A percentile compares a stretch with the other conserved stretches of the same genome.
Evolutionary conservation across 495 filamentous ascomycete species (phyloP).

Genomic region (Thermothielavioides terrestris): DNA sequence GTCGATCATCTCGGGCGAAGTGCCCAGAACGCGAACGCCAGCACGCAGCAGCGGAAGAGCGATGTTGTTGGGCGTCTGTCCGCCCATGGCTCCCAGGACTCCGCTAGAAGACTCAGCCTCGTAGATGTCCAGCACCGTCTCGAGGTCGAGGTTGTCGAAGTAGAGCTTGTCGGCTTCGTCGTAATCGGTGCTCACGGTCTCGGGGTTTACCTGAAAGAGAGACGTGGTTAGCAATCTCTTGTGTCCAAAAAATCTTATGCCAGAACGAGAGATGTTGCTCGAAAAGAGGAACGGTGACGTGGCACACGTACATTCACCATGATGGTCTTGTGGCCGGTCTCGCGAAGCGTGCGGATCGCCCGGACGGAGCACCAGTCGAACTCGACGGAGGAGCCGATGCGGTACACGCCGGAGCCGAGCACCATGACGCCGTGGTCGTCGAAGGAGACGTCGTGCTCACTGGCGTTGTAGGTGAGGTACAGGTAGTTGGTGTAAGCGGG

Average conservation of each 20-base stretch:
- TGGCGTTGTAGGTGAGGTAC: conserved; percentile 91
- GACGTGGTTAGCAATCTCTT: conserved; percentile 1
- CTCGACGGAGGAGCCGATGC: conserved; percentile 95
- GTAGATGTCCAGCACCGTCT: conserved; percentile 93
- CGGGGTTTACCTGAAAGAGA: conserved; percentile 64
- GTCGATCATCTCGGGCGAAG: conserved; percentile 98
- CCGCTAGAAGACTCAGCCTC: conserved; percentile 78
- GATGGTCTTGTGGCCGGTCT: conserved; percentile 85
- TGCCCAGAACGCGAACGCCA: conserved; percentile 87
- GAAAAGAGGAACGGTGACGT: no score
- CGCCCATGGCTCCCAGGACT: conserved; percentile 96
- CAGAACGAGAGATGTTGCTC: background rate
- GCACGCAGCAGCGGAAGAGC: conserved; percentile 79
- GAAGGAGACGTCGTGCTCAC: conserved; percentile 76
- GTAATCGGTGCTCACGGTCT: conserved; percentile 92
- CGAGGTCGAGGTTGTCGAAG: conserved; percentile 95
- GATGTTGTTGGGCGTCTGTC: conserved; percentile 97
- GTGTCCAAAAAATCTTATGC: background rate
- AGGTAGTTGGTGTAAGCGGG: conserved; percentile 94
- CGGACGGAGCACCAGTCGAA: conserved; percentile 99
- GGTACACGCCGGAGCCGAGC: conserved; percentile 91
- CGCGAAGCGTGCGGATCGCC: conserved; percentile 84
- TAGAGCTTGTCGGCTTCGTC: conserved; percentile 93
- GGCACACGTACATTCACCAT: conserved; percentile 66
- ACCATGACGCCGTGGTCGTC: conserved; percentile 92